Base-by-base conservation (phyloP, 2,329 filamentous ascomycete genomes). In the Calonectria hongkongensis region DNA sequence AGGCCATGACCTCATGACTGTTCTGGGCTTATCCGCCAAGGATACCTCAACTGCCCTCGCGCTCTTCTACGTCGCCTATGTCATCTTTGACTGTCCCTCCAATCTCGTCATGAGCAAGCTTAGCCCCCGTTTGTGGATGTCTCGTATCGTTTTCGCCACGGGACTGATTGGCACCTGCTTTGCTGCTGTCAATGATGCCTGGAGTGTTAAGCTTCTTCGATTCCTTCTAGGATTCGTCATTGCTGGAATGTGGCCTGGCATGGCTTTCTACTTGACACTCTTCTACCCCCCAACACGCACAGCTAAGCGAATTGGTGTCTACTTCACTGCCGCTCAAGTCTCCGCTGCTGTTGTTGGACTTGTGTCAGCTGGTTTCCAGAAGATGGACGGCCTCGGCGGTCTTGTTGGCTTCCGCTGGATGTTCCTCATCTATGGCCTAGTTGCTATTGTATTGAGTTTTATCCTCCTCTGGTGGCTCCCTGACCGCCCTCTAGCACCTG, bases 181-280 rank as follows among this genome's bases (percentile, higher is more conserved):
- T 85, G 91, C 95, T 7, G 95, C 94, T 15, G 95, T 97, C 81
- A 90, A 92, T 76, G 91, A 92, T 48, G 94, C 94, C 9, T 97
- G 95, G 94, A 97, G 94, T 80, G 88, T 98, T 78, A 96, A 96
- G 90, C 87, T 98, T n/a, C 89, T 98, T 33, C 92, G 95, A 9
- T 93, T 98, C 69, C 88, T 98, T 13, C 90, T 98, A 8, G 95
- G 95, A 60, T 89, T 97, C 16, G 95, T 98, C 28, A 96, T 96
- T 81, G 95, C 95, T 1, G 95, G 95, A 58, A 95, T 98, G 93
- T 98, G 95, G 95, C 95, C 95, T 0, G 95, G 95, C 63, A 98
- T 98, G 95, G 92, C 95, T 12, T 97, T 97, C 83, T 98, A 98
- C 81, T 88, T 98, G 58, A 97, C 95, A 0, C 88, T 98, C 9